Percentiles rank a stretch among this genome's conserved stretches.
Conservation (phyloP, 2,329 filamentous ascomycete genomes). For the Cladophialophora psammophila region DNA sequence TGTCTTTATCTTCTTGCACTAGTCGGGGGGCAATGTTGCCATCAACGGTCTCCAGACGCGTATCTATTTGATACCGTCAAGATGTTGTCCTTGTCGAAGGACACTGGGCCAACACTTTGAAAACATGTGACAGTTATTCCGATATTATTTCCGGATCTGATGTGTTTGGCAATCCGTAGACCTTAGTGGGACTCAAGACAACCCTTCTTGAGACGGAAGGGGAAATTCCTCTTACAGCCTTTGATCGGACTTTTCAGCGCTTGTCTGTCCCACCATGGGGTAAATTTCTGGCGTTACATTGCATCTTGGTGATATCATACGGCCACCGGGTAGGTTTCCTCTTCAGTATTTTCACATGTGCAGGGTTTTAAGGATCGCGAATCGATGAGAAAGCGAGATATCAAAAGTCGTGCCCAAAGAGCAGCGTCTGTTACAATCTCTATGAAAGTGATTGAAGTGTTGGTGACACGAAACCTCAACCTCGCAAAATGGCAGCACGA, state of each 20-base stretch:
- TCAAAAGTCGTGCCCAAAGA: background rate
- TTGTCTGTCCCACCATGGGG: background rate
- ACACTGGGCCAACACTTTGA: background rate
- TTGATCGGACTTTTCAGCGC: background rate
- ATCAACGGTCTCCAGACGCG: too few species aligned
- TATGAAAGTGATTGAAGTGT: background rate
- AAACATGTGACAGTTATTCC: background rate
- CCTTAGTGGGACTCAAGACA: background rate
- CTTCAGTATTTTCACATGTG: conserved; percentile 1
- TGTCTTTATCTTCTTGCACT: background rate
- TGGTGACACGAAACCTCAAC: background rate
- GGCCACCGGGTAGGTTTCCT: background rate
- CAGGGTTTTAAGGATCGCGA: background rate
- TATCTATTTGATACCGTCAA: background rate
- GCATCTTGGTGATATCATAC: background rate
- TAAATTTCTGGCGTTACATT: background rate
- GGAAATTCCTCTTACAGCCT: background rate
- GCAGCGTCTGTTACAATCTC: background rate
- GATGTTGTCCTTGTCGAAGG: background rate
- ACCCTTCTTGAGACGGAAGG: background rate
- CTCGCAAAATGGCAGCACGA: conserved; percentile 50
- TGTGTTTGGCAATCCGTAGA: background rate
- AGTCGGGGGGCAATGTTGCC: background rate
- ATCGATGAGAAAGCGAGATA: background rate
- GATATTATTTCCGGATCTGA: background rate